These are phyloP conservation scores for Cyberlindnera subsufficiens DNA, from an alignment of 805 yeast genomes.

Conservation along the genomic window DNA sequence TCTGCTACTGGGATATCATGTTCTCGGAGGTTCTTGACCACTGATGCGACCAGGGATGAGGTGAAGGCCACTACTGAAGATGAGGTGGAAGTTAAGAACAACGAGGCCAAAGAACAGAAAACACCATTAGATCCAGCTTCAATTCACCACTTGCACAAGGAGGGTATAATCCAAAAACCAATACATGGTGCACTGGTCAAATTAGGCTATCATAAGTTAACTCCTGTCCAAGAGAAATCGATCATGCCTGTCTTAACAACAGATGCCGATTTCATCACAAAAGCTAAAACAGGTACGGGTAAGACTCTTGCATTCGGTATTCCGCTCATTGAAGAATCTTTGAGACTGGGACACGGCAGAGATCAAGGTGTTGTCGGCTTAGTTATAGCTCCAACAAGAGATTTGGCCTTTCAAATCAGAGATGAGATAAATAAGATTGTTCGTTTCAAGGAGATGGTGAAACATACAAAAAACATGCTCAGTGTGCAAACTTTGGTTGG, in stretches of 20 bases:
- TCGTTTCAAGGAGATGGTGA: constrained; percentile 19
- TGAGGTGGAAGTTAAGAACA: not conserved
- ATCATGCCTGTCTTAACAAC: constrained; percentile 49
- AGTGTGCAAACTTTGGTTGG: constrained; percentile 59
- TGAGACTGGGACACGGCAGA: constrained; percentile 23
- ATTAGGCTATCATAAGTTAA: constrained; percentile 47
- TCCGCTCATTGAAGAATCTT: constrained; percentile 62
- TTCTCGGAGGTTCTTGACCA: not conserved
- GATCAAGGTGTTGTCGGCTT: constrained; percentile 47
- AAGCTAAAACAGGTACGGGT: constrained; percentile 96
- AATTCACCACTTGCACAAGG: constrained; percentile 22
- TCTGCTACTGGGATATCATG: constrained; percentile 4
- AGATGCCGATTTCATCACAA: constrained; percentile 65
- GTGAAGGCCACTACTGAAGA: not conserved
- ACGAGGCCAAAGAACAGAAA: not conserved
- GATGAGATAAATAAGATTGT: constrained; percentile 52
- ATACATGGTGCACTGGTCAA: constrained; percentile 31
- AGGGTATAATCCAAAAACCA: constrained; percentile 23
- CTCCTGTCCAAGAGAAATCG: constrained; percentile 65
- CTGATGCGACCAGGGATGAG: not conserved
- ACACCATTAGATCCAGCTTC: constrained; percentile 7
- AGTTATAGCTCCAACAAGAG: constrained; percentile 86
- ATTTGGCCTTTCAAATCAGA: constrained; percentile 78
- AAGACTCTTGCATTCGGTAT: constrained; percentile 86
- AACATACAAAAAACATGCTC: constrained; percentile 23